Evolutionary conservation across 2,329 filamentous ascomycete species (phyloP).

Genomic region (Torrubiella hemipterigena): DNA sequence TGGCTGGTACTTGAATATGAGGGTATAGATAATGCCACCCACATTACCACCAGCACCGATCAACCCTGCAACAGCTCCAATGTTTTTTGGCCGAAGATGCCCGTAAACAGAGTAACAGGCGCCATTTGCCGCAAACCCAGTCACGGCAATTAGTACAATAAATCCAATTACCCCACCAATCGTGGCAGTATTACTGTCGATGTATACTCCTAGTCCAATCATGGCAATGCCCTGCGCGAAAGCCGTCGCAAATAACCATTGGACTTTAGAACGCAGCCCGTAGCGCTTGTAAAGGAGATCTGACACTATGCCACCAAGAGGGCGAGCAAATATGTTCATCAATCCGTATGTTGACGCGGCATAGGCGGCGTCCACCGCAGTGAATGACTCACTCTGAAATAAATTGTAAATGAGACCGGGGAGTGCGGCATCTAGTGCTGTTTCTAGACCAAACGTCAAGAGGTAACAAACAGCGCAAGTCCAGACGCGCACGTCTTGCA

Average conservation of each 20-base stretch:
- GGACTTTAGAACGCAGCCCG: conserved; percentile 21
- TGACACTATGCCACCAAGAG: conserved; percentile 47
- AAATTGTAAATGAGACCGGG: conserved; percentile 42
- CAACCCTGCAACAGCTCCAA: conserved; percentile 65
- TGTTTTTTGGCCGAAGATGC: conserved; percentile 73
- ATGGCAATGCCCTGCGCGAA: conserved; percentile 42
- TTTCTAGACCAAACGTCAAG: background rate
- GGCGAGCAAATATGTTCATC: conserved; percentile 56
- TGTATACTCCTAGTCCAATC: conserved; percentile 47
- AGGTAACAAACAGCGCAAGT: conserved; percentile 1
- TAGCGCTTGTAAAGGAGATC: conserved; percentile 35
- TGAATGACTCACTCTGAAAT: background rate
- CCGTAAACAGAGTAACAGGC: conserved; percentile 79
- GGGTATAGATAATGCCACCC: conserved; percentile 71
- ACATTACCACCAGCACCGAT: conserved; percentile 75
- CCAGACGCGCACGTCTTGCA: conserved; percentile 2
- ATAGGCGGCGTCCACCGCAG: conserved; percentile 29
- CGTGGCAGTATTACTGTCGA: conserved; percentile 33
- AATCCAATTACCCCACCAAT: conserved; percentile 60
- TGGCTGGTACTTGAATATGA: conserved; percentile 58
- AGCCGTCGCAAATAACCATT: conserved; percentile 32
- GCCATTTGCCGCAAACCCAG: conserved; percentile 76
- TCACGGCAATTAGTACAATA: conserved; percentile 65
- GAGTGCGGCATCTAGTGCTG: conserved; percentile 42
- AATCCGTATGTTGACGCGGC: conserved; percentile 67